phyloP scores from a whole-genome alignment of 1,139 yeast species.

The Diutina pseudorugosa region DNA sequence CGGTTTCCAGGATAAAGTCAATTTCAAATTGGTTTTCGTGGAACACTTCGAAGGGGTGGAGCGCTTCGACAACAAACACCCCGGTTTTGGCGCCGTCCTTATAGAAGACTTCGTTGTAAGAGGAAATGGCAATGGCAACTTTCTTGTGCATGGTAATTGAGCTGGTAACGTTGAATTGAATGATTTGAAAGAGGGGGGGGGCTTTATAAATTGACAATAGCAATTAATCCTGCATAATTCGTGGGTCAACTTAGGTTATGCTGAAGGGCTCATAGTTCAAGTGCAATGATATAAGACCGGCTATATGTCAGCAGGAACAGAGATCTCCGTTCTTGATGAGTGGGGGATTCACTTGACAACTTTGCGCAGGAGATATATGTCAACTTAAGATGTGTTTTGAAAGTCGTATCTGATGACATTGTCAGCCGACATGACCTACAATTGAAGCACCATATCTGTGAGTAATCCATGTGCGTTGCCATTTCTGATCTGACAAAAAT shows the following conservation, averaged over 20 bases:
- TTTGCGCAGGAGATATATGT: too few relatives aligned
- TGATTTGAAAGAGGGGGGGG: background rate
- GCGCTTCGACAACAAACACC: constrained; percentile 40
- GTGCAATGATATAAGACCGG: background rate
- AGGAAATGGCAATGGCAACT: constrained; percentile 41
- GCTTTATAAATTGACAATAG: background rate
- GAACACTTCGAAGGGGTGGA: constrained; percentile 43
- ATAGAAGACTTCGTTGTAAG: constrained; percentile 38
- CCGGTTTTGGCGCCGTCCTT: constrained; percentile 47
- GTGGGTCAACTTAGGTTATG: background rate
- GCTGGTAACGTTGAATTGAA: background rate
- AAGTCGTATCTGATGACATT: too few relatives aligned
- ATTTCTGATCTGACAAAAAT: too few relatives aligned
- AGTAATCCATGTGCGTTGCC: too few relatives aligned
- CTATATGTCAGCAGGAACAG: too few relatives aligned
- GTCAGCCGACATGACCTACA: too few relatives aligned
- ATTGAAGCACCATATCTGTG: too few relatives aligned
- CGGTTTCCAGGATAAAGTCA: constrained; percentile 45
- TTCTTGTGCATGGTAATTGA: constrained; percentile 9
- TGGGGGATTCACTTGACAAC: too few relatives aligned
- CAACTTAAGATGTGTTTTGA: too few relatives aligned
- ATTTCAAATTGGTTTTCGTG: constrained; percentile 36
- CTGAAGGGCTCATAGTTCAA: background rate
- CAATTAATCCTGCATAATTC: background rate
- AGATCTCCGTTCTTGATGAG: too few relatives aligned